phyloP scores from a whole-genome alignment of 495 filamentous ascomycete genomes.

The Evansstolkia leycettana region DNA sequence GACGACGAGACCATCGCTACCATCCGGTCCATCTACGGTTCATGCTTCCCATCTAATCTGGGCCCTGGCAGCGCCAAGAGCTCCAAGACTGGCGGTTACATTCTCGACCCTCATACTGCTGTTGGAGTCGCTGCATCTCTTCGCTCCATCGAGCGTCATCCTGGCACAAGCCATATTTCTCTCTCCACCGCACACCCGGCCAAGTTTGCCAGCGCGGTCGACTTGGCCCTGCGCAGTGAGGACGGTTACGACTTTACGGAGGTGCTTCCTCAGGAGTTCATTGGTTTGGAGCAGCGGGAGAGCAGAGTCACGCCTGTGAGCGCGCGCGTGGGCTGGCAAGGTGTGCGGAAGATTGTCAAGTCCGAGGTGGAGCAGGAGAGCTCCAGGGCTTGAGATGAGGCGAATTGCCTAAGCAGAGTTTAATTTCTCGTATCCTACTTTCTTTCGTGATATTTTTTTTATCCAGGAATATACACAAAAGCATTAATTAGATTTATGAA shows the following conservation, averaged over 20 bases:
- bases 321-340: conserved; percentile 19
- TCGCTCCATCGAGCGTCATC: conserved; percentile 46
- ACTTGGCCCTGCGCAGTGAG: conserved; percentile 55
- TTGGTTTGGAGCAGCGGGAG: conserved; percentile 54
- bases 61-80: conserved; percentile 17
- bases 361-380: conserved; percentile 27
- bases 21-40: conserved; percentile 53
- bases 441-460: background rate
- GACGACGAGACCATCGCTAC: conserved; percentile 64
- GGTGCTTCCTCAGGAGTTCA: conserved; percentile 69
- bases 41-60: conserved; percentile 21
- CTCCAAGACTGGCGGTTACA: conserved; percentile 41
- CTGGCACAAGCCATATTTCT: conserved; percentile 52
- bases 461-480: background rate
- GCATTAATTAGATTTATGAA: no score
- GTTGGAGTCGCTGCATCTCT: conserved; percentile 66
- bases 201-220: conserved; percentile 76
- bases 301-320: conserved; percentile 20
- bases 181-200: conserved; percentile 89
- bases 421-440: background rate
- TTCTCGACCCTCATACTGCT: conserved; percentile 86
- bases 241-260: conserved; percentile 57
- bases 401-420: background rate
- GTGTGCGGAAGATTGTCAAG: conserved; percentile 28
- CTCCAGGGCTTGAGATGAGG: conserved; percentile 1